Conservation (phyloP, 2,329 filamentous ascomycete genomes). For the Davidsoniella australis region DNA sequence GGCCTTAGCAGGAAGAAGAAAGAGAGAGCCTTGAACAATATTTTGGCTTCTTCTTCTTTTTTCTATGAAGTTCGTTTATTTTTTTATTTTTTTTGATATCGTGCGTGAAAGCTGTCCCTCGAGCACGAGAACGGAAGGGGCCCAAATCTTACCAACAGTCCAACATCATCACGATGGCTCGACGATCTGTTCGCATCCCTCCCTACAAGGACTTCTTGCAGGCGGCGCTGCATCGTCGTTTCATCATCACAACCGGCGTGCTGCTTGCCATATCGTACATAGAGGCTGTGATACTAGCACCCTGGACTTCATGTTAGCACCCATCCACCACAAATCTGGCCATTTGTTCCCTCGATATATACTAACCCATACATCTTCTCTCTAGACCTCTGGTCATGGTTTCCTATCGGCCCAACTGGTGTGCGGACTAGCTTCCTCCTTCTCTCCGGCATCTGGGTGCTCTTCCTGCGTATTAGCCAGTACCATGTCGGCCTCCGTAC, state of each 20-base stretch:
- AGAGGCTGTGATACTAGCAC: constrained; percentile 52
- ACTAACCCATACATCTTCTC: constrained; percentile 2
- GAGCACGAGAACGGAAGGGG: neutral
- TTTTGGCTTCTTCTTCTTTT: neutral
- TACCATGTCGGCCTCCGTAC: constrained; percentile 61
- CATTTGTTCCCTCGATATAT: neutral
- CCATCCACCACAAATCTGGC: neutral
- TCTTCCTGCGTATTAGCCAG: constrained; percentile 72
- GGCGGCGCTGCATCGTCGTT: constrained; percentile 71
- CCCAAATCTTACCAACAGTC: neutral
- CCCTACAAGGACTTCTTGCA: constrained; percentile 82
- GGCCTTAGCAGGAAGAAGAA: too few species aligned
- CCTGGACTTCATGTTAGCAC: constrained; percentile 50
- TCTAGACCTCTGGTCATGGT: constrained; percentile 69
- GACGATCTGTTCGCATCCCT: constrained; percentile 26
- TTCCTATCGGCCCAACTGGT: constrained; percentile 60
- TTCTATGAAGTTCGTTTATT: neutral
- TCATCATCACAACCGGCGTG: constrained; percentile 58
- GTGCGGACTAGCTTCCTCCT: constrained; percentile 62
- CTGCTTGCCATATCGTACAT: constrained; percentile 56
- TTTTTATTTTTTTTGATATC: neutral
- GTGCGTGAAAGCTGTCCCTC: neutral
- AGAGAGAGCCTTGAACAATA: neutral
- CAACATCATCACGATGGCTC: constrained; percentile 1
- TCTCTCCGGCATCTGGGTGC: constrained; percentile 56